phyloP scores from a whole-genome alignment of 495 filamentous ascomycete genomes.

The Parmelia sp. region DNA sequence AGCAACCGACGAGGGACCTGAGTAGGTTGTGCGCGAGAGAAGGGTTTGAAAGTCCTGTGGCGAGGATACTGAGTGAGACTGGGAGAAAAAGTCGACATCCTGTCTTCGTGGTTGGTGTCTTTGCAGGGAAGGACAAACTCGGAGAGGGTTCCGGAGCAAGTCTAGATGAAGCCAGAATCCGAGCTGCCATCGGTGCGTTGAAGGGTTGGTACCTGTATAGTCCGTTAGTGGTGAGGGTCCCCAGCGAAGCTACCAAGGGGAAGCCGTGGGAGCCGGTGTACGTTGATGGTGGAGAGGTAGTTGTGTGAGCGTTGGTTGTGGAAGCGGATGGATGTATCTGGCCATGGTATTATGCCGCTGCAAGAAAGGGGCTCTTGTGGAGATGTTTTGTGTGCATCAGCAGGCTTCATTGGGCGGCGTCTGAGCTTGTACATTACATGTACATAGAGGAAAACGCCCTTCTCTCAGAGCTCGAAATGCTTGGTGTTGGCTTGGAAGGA shows the following conservation, averaged over 20 bases:
- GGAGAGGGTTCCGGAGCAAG: conserved; percentile 75
- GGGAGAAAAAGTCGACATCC: conserved; percentile 74
- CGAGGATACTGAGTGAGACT: conserved; percentile 80
- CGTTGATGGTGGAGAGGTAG: conserved; percentile 85
- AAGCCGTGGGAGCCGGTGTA: conserved; percentile 71
- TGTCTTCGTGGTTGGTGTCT: conserved; percentile 94
- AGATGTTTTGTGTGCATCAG: conserved; percentile 8
- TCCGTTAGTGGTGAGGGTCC: conserved; percentile 63
- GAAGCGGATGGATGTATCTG: neutral
- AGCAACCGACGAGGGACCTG: conserved; percentile 73
- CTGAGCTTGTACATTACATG: conserved; percentile 3
- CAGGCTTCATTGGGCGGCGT: conserved; percentile 16
- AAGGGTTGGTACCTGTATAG: conserved; percentile 96
- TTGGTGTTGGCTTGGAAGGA: neutral
- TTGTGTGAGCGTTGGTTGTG: conserved; percentile 44
- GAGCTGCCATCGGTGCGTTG: conserved; percentile 75
- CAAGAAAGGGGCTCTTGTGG: neutral
- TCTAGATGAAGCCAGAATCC: conserved; percentile 66
- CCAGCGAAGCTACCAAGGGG: conserved; percentile 66
- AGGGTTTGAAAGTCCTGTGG: conserved; percentile 80
- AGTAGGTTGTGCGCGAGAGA: conserved; percentile 74
- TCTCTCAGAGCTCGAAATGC: neutral
- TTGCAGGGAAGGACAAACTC: conserved; percentile 77
- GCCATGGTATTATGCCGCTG: neutral
- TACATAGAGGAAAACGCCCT: conserved; percentile 14